Evolutionary conservation across 2,329 filamentous ascomycete species (phyloP).

Genomic region (Cucurbitaria berberidis): DNA sequence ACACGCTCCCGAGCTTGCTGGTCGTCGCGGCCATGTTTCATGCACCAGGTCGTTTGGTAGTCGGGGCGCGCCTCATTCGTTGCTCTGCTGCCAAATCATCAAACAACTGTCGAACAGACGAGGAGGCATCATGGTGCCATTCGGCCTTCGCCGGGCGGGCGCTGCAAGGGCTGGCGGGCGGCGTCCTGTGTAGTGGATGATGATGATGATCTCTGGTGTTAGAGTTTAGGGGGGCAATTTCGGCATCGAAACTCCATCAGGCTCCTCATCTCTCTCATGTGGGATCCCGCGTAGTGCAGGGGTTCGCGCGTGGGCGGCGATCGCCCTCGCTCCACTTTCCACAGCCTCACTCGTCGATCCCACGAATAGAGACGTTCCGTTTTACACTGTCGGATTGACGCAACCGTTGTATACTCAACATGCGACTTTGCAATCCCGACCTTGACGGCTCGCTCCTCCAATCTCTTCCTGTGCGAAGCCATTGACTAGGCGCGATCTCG

Average conservation of each 20-base stretch:
- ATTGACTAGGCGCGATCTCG: slow-evolving; percentile 15
- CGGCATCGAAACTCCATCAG: slow-evolving; percentile 36
- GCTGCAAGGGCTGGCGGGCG: slow-evolving; percentile 5
- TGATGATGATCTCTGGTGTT: no score
- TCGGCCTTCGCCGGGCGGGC: slow-evolving; percentile 3
- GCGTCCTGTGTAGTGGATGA: slow-evolving; percentile 9
- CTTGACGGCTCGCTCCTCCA: slow-evolving; percentile 8
- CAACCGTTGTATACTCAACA: slow-evolving; percentile 3
- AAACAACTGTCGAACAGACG: slow-evolving; percentile 37
- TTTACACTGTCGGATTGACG: slow-evolving; percentile 1
- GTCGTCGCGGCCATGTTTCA: slow-evolving; percentile 48
- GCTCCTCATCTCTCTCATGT: slow-evolving; percentile 41
- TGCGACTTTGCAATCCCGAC: slow-evolving; percentile 5
- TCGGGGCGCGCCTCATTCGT: slow-evolving; percentile 32
- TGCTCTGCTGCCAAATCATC: slow-evolving; percentile 44
- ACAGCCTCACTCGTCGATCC: slow-evolving; percentile 48
- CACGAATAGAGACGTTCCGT: slow-evolving; percentile 14
- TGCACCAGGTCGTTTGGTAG: slow-evolving; percentile 26
- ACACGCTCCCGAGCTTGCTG: slow-evolving; percentile 16
- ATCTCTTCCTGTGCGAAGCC: not conserved
- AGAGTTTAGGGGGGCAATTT: slow-evolving; percentile 37
- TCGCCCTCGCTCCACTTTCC: slow-evolving; percentile 34
- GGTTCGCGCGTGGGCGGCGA: slow-evolving; percentile 34
- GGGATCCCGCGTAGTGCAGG: slow-evolving; percentile 33
- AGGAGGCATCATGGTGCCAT: slow-evolving; percentile 36